Evolutionary conservation across 1,139 yeast genomes (phyloP).

Genomic region (Blastobotrys serpentis): DNA sequence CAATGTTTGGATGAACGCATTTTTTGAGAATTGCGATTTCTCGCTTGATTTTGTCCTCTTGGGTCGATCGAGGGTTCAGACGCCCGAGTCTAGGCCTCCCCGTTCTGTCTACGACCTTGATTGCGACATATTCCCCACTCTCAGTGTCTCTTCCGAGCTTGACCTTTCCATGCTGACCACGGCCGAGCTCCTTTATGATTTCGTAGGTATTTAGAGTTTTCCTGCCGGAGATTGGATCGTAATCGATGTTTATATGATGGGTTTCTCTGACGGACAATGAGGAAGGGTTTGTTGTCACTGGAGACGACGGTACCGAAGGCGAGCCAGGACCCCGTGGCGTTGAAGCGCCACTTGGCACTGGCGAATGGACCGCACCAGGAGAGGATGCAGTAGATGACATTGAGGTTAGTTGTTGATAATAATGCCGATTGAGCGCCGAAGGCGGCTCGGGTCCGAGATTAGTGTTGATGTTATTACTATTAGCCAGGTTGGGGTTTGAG

Average conservation of each 20-base stretch:
- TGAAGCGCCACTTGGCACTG: constrained; percentile 12
- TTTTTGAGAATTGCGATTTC: constrained; percentile 97
- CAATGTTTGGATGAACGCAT: constrained; percentile 89
- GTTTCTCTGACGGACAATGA: constrained; percentile 72
- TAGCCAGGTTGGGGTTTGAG: constrained; percentile 15
- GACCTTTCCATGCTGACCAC: constrained; percentile 97
- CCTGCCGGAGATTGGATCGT: constrained; percentile 83
- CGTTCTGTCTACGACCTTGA: constrained; percentile 83
- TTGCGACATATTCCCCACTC: constrained; percentile 77
- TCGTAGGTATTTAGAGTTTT: constrained; percentile 89
- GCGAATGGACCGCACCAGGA: constrained; percentile 10
- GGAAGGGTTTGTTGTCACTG: constrained; percentile 12
- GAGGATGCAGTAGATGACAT: neutral
- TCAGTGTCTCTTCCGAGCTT: constrained; percentile 79
- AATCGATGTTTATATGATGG: constrained; percentile 72
- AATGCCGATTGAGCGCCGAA: neutral
- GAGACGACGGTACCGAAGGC: constrained; percentile 17
- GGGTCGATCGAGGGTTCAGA: constrained; percentile 41
- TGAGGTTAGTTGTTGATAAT: constrained; percentile 4
- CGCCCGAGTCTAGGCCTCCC: constrained; percentile 60
- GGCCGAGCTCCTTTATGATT: constrained; percentile 80
- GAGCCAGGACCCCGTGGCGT: constrained; percentile 12
- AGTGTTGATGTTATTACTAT: neutral
- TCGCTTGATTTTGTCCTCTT: constrained; percentile 74
- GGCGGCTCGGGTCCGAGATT: neutral